Percentiles rank a stretch among this genome's conserved stretches.
Conservation (phyloP, 202 grass and related monocot species). For the Sporobolus alterniflorus region DNA sequence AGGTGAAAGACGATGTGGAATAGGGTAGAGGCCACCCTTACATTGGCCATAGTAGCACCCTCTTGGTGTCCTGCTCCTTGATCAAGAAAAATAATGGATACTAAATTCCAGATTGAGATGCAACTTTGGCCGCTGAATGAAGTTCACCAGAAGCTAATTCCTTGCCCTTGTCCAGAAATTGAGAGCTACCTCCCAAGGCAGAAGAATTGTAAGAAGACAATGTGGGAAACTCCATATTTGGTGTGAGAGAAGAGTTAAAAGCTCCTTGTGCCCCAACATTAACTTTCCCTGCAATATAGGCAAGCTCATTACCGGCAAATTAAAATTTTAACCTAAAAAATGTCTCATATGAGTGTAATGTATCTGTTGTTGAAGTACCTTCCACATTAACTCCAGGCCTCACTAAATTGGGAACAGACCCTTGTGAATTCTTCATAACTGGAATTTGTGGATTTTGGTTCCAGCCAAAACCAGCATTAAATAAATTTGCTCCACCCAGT, state of each 20-base stretch:
- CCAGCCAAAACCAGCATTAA: slow-evolving; percentile 76
- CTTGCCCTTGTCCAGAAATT: slow-evolving; percentile 86
- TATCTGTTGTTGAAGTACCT: slow-evolving; percentile 47
- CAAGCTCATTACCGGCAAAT: slow-evolving; percentile 26
- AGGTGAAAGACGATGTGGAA: no score
- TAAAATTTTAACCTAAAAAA: slow-evolving; percentile 25
- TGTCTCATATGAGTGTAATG: slow-evolving; percentile 18
- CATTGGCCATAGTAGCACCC: no score
- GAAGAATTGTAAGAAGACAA: slow-evolving; percentile 54
- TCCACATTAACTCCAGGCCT: slow-evolving; percentile 65
- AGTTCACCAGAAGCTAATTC: slow-evolving; percentile 67
- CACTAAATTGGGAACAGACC: slow-evolving; percentile 56
- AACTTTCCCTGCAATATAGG: slow-evolving; percentile 68
- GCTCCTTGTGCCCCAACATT: slow-evolving; percentile 61
- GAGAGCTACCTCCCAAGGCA: slow-evolving; percentile 76
- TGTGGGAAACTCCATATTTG: slow-evolving; percentile 59
- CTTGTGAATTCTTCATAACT: slow-evolving; percentile 71
- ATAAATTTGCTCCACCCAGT: slow-evolving; percentile 60
- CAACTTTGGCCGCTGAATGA: slow-evolving; percentile 64
- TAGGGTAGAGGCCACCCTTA: no score
- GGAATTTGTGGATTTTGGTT: slow-evolving; percentile 70
- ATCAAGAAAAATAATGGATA: no score
- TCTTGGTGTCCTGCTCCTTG: no score
- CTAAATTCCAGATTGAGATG: slow-evolving; percentile 36
- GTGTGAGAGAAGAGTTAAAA: slow-evolving; percentile 55